Evolutionary conservation across 192 early-diverging fungal species (phyloP), one percentile per base, ranked within the genome.

Genomic region (Umbelopsis ramanniana): DNA sequence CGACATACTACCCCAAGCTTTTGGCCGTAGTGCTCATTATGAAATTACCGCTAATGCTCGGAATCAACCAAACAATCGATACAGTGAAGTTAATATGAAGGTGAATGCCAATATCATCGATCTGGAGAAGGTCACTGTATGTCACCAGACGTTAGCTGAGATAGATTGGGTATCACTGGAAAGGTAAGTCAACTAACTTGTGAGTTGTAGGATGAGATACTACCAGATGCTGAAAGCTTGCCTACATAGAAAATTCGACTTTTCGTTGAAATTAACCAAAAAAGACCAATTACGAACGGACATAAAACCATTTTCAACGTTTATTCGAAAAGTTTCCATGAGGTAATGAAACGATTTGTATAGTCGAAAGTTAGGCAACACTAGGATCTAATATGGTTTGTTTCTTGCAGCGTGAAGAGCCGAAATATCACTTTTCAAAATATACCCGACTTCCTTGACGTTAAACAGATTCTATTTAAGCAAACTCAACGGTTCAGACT

Each of bases 251-350:
- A 82, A 79, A 63, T 71, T 73, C 24, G 83, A 84, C 37, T 84
- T 84, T 52, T 57, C 72, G 29, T 52, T 82, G 14, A 68, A 43
- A 22, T 23, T 84, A 9, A 26, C 54, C 12, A 70, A 72, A 6
- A 53, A 79, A 46, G 57, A 74, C 35, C 15, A 22, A 29, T 53
- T 73, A 10, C 79, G 79, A 12, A 46, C 52, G 12, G 80, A 81
- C 53, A 73, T 84, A 7, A 81, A 79, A 47, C 83, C 83, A 2
- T 84, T 79, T 23, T 67, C 50, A 17, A 81, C 80, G 3, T 84
- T 84, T 70, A 77, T 79, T 22, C 82, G 82, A 47, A 84, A 82
- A n/a, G 43, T 74, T 0, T 68, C 80, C 14, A 72, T 82, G 11
- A 79, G 74, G 74, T 70, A 70, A 43, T 11, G 40, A 43, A 7